Percentiles rank a stretch among this genome's conserved stretches.
Evolutionary conservation across 1,284 basidiomycete genomes (phyloP).

Genomic region (Rhodotorula sp.): DNA sequence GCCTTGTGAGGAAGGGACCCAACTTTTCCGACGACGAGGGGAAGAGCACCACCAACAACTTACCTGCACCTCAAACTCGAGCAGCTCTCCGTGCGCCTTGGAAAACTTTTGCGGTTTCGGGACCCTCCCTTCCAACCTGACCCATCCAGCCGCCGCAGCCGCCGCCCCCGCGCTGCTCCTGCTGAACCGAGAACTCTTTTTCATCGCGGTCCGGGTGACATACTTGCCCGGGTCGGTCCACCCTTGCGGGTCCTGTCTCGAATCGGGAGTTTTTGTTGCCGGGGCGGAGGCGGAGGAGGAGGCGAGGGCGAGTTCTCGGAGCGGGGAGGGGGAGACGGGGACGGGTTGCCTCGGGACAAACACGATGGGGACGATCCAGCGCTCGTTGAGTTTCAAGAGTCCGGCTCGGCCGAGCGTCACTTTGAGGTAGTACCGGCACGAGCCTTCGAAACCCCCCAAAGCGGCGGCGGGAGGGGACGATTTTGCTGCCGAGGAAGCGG

Average conservation of each 20-base stretch:
- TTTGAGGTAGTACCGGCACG: conserved; percentile 39
- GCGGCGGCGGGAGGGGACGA: conserved; percentile 5
- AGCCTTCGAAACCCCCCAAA: conserved; percentile 19
- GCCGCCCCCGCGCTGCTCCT: neutral
- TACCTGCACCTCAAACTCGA: conserved; percentile 25
- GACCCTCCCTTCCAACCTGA: conserved; percentile 16
- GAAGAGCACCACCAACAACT: neutral
- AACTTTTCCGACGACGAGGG: too few relatives aligned
- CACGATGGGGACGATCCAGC: conserved; percentile 36
- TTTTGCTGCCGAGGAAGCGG: neutral
- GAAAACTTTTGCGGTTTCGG: conserved; percentile 14
- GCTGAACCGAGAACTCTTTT: conserved; percentile 8
- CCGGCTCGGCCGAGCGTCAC: conserved; percentile 35
- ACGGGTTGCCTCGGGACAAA: conserved; percentile 30
- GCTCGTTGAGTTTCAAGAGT: conserved; percentile 38
- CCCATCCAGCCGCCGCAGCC: conserved; percentile 12
- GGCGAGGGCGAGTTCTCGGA: conserved; percentile 12
- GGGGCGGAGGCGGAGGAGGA: neutral
- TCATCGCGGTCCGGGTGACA: neutral
- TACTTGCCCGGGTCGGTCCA: conserved; percentile 33
- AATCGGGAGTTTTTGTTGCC: neutral
- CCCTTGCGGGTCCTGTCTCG: conserved; percentile 19
- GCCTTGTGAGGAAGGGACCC: conserved; percentile 1
- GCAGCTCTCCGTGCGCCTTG: conserved; percentile 14
- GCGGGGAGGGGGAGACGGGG: conserved; percentile 11